Percentiles rank a stretch among this genome's conserved stretches.
Conservation (phyloP, 306 rosid species). For the Cicer arietinum region DNA sequence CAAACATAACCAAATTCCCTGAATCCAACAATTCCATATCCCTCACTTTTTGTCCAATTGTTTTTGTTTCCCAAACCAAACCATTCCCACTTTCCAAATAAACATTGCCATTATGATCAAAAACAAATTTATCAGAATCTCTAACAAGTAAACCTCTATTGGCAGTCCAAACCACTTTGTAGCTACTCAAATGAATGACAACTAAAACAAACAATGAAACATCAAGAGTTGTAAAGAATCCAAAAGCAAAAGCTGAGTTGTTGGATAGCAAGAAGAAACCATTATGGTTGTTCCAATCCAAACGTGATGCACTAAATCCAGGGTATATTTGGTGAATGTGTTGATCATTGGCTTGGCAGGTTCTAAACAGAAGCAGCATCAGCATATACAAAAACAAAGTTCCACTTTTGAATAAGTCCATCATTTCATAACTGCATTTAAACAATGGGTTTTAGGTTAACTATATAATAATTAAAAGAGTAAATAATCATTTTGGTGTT, state of each 20-base stretch:
- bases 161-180: slow-evolving; percentile 76
- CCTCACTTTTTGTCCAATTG: slow-evolving; percentile 54
- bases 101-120: slow-evolving; percentile 63
- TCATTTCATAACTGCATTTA: slow-evolving; percentile 35
- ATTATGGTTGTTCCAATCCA: slow-evolving; percentile 57
- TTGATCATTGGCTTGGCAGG: slow-evolving; percentile 56
- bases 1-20: slow-evolving; percentile 75
- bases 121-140: slow-evolving; percentile 64
- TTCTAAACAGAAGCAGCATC: slow-evolving; percentile 42
- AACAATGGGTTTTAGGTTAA: slow-evolving; percentile 17
- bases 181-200: slow-evolving; percentile 60
- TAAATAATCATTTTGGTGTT: too few relatives aligned
- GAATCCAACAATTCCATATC: slow-evolving; percentile 66
- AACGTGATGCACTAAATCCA: slow-evolving; percentile 61
- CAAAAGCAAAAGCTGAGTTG: slow-evolving; percentile 65
- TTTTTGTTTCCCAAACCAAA: slow-evolving; percentile 70
- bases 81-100: slow-evolving; percentile 49
- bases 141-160: slow-evolving; percentile 68
- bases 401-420: slow-evolving; percentile 43
- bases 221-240: slow-evolving; percentile 65
- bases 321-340: slow-evolving; percentile 52
- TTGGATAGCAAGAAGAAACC: slow-evolving; percentile 79
- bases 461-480: neutral
- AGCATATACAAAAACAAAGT: slow-evolving; percentile 45
- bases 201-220: slow-evolving; percentile 70